Conservation (phyloP, 176 grass and related monocot genomes). For the Oryza punctata region DNA sequence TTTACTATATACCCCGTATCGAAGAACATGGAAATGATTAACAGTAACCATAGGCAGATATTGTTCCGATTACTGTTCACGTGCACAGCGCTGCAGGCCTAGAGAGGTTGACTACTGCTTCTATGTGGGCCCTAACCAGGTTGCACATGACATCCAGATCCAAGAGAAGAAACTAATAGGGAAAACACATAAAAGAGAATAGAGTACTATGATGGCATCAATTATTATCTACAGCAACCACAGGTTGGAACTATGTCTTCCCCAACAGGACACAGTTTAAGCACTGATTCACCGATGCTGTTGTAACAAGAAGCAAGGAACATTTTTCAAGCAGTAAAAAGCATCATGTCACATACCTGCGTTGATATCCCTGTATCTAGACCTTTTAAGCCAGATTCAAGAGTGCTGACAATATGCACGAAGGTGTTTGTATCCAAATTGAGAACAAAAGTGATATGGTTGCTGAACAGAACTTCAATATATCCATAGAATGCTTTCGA, state of each 20-base stretch:
- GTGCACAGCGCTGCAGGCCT: background rate
- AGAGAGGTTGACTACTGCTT: background rate
- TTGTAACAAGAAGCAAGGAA: slow-evolving; percentile 3
- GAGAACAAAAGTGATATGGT: slow-evolving; percentile 91
- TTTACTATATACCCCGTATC: background rate
- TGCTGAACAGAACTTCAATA: slow-evolving; percentile 94
- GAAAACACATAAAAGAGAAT: slow-evolving; percentile 14
- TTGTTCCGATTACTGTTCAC: background rate
- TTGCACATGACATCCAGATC: background rate
- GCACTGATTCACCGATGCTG: background rate
- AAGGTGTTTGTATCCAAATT: slow-evolving; percentile 93
- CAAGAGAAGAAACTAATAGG: background rate
- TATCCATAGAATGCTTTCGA: slow-evolving; percentile 95
- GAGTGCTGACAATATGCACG: slow-evolving; percentile 86
- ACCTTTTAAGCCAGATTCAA: slow-evolving; percentile 98
- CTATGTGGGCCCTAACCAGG: background rate
- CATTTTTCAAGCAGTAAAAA: slow-evolving; percentile 24
- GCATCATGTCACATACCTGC: slow-evolving; percentile 57
- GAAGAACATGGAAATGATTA: background rate
- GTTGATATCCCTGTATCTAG: slow-evolving; percentile 96
- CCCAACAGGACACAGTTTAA: background rate
- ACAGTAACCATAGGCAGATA: background rate
- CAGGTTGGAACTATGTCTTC: background rate
- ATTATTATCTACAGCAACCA: background rate
- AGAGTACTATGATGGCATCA: background rate